phyloP scores from a whole-genome alignment of 2,329 filamentous ascomycete species.

The Sporothrix sp. region DNA sequence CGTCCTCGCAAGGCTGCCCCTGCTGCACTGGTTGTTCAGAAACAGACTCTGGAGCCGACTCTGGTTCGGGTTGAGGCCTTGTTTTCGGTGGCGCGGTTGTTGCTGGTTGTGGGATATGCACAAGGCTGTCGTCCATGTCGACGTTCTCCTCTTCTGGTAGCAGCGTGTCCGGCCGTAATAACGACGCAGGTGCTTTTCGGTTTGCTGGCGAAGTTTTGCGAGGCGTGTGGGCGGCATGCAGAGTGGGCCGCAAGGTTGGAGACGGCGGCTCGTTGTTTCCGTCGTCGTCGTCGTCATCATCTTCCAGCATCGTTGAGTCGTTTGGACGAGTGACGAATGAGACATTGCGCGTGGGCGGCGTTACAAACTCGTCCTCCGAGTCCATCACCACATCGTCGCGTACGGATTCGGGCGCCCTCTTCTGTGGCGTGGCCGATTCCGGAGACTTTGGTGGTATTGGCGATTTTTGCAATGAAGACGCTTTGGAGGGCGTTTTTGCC shows the following conservation, averaged over 20 bases:
- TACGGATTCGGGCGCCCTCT: slow-evolving; percentile 15
- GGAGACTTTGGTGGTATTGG: not conserved
- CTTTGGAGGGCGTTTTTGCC: not conserved
- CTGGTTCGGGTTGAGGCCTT: not conserved
- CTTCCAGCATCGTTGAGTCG: slow-evolving; percentile 1
- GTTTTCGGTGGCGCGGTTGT: not conserved
- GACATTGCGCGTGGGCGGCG: slow-evolving; percentile 30
- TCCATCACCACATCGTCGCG: slow-evolving; percentile 37
- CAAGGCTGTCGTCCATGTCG: slow-evolving; percentile 4
- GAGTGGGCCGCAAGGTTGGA: slow-evolving; percentile 1
- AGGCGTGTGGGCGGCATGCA: slow-evolving; percentile 11
- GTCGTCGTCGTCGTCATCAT: not conserved
- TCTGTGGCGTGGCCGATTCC: slow-evolving; percentile 8
- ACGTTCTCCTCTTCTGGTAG: not conserved
- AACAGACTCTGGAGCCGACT: not conserved
- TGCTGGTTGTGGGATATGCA: not conserved
- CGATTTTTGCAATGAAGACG: not conserved
- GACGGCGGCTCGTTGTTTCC: not conserved
- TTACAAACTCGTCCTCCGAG: slow-evolving; percentile 47
- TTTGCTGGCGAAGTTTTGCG: not conserved
- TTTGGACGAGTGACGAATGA: slow-evolving; percentile 21
- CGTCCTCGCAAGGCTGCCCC: not conserved
- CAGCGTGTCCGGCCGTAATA: not conserved
- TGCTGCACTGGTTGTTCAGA: too few relatives aligned
- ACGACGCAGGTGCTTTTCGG: slow-evolving; percentile 1